Conservation (phyloP, 495 filamentous ascomycete species). For the Copromyces sp. region DNA sequence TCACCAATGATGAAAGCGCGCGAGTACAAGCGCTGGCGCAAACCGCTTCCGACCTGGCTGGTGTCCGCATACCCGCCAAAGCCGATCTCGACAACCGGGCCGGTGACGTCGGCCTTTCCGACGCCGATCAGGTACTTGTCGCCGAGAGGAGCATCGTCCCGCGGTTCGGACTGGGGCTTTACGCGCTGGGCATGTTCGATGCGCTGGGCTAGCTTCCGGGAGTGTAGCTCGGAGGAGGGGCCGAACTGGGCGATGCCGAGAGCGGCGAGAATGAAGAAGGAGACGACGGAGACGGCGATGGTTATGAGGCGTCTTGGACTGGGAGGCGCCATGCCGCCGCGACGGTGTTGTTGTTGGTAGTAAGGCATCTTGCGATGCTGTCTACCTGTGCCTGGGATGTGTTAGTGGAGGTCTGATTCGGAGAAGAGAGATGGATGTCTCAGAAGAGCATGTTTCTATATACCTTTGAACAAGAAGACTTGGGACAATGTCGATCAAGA, state of each 20-base stretch:
- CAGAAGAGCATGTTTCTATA: background rate
- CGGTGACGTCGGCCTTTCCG: conserved; percentile 92
- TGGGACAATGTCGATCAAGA: background rate
- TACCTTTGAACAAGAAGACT: background rate
- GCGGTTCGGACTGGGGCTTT: background rate
- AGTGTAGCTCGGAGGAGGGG: background rate
- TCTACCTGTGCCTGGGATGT: background rate
- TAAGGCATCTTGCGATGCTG: background rate
- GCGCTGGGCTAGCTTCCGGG: background rate
- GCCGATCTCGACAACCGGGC: conserved; percentile 50
- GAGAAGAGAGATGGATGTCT: background rate
- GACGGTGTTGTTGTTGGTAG: background rate
- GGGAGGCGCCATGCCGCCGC: background rate
- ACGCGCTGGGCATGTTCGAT: background rate
- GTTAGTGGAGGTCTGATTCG: background rate
- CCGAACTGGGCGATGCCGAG: conserved; percentile 9
- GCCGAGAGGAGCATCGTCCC: conserved; percentile 18
- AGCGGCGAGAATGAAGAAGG: conserved; percentile 14
- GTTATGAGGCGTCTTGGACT: conserved; percentile 1
- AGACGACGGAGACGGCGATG: conserved; percentile 8
- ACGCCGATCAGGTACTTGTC: conserved; percentile 70
- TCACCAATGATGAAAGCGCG: conserved; percentile 85
- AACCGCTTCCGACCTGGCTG: conserved; percentile 67
- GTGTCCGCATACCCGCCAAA: conserved; percentile 66
- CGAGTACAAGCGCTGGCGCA: conserved; percentile 78